Percentiles rank a stretch among this genome's conserved stretches.
Conservation (phyloP, 305 asterid genomes). For the Fraxinus greggii region DNA sequence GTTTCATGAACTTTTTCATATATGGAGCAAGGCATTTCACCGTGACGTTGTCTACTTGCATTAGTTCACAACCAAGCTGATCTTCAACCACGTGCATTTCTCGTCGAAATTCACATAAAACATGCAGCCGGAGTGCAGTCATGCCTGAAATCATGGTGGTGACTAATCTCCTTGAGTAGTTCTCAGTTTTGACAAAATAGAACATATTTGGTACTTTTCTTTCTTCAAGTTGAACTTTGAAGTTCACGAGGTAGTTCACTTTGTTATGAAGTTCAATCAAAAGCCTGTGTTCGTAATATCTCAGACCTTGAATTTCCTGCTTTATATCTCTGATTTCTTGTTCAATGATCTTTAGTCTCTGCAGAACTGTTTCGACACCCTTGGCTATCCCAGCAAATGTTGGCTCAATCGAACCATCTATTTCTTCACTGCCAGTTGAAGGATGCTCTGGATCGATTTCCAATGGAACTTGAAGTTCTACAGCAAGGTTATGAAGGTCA, state of each 20-base stretch:
- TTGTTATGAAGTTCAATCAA: conserved; percentile 59
- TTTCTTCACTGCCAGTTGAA: conserved; percentile 41
- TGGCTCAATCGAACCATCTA: conserved; percentile 57
- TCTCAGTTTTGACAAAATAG: conserved; percentile 65
- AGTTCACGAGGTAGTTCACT: conserved; percentile 75
- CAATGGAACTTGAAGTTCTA: conserved; percentile 71
- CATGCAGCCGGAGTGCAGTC: conserved; percentile 68
- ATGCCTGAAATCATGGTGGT: conserved; percentile 76
- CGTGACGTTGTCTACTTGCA: conserved; percentile 77
- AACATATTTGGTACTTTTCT: conserved; percentile 85
- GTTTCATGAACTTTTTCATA: conserved; percentile 70
- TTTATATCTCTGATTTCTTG: conserved; percentile 82
- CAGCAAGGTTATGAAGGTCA: conserved; percentile 78
- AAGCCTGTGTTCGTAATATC: conserved; percentile 83
- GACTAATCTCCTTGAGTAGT: conserved; percentile 74
- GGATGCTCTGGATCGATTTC: conserved; percentile 41
- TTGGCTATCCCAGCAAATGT: conserved; percentile 75
- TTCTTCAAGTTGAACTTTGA: conserved; percentile 67
- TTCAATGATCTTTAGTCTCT: conserved; percentile 77
- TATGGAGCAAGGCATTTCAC: conserved; percentile 70
- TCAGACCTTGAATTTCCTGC: conserved; percentile 84
- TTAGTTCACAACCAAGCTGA: conserved; percentile 80
- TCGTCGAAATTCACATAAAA: conserved; percentile 70
- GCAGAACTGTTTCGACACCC: conserved; percentile 78
- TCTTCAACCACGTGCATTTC: conserved; percentile 89